Evolutionary conservation across 1,284 basidiomycete species (phyloP), one percentile per base, ranked within the genome.

Genomic region (Rhodofomes roseus): DNA sequence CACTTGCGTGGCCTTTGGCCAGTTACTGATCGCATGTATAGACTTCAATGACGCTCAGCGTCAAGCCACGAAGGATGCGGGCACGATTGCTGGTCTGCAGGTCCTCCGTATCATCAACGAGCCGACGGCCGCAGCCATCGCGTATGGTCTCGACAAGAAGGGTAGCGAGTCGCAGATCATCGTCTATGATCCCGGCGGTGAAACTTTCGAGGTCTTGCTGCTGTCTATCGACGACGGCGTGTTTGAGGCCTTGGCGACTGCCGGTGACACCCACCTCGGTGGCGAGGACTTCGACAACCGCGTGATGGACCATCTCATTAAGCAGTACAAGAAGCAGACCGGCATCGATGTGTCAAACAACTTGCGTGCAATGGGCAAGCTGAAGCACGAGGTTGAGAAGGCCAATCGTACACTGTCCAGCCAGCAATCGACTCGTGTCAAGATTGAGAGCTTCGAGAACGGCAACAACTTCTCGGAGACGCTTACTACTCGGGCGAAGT

Each of bases 241-340:
- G 74, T 99, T 99, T 71, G 96, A 98, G 78, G 96, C 98, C 60
- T 80, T 97, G 69, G 95, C 96, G 57, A 98, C 96, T 61, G 95
- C 96, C 62, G 96, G 96, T 84, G 96, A 99, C 80, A 98, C 96
- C 64, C 96, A 98, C 76, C 90, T 98, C 65, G 96, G 96, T 83
- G 96, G 96, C 78, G 96, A 98, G 80, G 96, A 98, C 80, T 98
- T 98, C 75, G 96, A 98, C 79, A 96, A 98, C 84, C 90, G 93
- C 58, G 85, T 96, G 63, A 95, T 96, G 68, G 92, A 96, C 65
- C 89, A 95, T 83, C 85, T 97, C 72, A 83, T 89, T 81, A 96
- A 96, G 81, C 77, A 81, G 62, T 97, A 96, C 89, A 96, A 96
- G 87, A 92, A 91, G 83, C 96, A 96, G 86, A 92, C 90, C 40